phyloP scores from a whole-genome alignment of 441 rosid genomes.

The Jatropha podagrica region DNA sequence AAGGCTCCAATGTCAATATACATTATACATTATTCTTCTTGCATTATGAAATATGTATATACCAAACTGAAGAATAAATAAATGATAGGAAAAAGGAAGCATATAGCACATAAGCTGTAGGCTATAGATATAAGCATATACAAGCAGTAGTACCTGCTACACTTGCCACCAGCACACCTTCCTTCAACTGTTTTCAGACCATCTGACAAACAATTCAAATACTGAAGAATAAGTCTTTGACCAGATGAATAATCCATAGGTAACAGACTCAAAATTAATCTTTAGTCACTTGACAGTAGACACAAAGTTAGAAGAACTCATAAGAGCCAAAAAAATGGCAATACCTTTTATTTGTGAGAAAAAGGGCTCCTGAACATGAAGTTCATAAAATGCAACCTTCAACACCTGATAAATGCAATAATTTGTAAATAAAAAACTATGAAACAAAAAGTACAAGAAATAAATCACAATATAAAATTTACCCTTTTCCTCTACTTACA shows the following conservation, averaged over 20 bases:
- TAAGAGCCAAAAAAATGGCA: not conserved
- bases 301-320: not conserved
- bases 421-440: not conserved
- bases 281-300: not conserved
- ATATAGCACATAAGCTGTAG: not conserved
- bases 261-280: not conserved
- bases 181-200: slow-evolving; percentile 67
- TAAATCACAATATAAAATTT: not conserved
- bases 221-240: not conserved
- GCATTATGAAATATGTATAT: not conserved
- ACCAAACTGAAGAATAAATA: slow-evolving; percentile 5
- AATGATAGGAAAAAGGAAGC: slow-evolving; percentile 1
- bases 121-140: not conserved
- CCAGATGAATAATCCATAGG: not conserved
- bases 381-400: slow-evolving; percentile 37
- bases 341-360: slow-evolving; percentile 57
- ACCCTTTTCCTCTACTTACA: slow-evolving; percentile 26
- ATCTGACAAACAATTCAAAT: slow-evolving; percentile 40
- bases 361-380: slow-evolving; percentile 65
- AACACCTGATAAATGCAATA: slow-evolving; percentile 31
- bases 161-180: slow-evolving; percentile 53
- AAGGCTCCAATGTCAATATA: not conserved
- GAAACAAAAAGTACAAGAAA: not conserved
- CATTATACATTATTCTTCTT: not conserved
- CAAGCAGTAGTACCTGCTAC: slow-evolving; percentile 41